Evolutionary conservation across 805 yeast genomes (phyloP), one percentile per base, ranked within the genome.

Genomic region (Metschnikowia reukaufii): DNA sequence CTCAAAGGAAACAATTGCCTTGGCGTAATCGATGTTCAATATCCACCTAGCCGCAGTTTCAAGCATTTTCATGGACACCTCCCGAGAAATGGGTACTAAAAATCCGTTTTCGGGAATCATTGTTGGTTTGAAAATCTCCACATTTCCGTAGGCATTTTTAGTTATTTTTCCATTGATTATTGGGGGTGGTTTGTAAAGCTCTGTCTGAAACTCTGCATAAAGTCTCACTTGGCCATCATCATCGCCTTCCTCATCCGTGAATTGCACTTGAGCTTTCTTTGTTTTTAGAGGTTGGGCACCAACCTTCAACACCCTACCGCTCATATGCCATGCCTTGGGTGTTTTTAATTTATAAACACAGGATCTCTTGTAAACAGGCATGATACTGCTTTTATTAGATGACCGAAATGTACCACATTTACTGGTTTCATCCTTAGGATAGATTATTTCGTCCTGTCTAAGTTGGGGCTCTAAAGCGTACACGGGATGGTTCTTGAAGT

Each of bases 31-130:
- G 6, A 92, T 74, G 0, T 78, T 81, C 9, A 91, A 57, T 0
- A 82, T 60, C 30, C 54, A 44, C 48, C 77, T 77, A 0, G 96
- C 96, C 0, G 98, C 97, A 39, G 73, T 73, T 32, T 78, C 81
- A 0, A 86, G 81, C 47, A 75, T 64, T 32, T 78, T 74, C 55
- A 78, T 65, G 5, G 75, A 68, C 21, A 54, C 56, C 3, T 41
- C 43, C 1, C 47, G 55, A 1, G 58, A 46, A 2, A 59, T 51
- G 2, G 55, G 54, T 5, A 90, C 67, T 44, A 88, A 77, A 9
- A 70, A 77, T 7, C 88, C 95, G 18, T 92, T 91, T 15, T 68
- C 74, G 0, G 99, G 99, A 1, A 92, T 68, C 98, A 92, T 92
- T 36, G 81, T 70, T 0, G 83, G 79, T 1, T 77, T 78, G 64